phyloP scores from a whole-genome alignment of 306 rosid genomes.

The Cucurbita moschata region DNA sequence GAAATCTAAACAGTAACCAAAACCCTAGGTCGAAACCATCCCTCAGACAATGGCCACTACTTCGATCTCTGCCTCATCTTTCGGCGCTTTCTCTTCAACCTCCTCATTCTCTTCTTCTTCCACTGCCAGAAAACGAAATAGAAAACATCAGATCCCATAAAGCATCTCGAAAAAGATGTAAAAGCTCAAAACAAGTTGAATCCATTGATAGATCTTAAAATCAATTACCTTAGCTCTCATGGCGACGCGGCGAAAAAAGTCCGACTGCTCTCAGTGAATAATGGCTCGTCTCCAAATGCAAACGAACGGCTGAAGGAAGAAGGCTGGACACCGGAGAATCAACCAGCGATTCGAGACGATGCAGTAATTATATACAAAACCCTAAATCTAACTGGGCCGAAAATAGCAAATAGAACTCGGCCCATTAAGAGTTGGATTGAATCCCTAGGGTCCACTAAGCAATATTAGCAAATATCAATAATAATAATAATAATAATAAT shows the following conservation, averaged over 20 bases:
- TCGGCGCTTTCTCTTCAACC: conserved; percentile 42
- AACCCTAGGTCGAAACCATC: background rate
- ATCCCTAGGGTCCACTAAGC: background rate
- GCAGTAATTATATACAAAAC: background rate
- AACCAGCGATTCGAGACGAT: background rate
- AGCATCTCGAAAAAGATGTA: background rate
- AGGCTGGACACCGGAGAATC: background rate
- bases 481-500: no score
- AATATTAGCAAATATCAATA: background rate
- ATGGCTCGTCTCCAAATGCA: background rate
- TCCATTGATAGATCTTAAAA: background rate
- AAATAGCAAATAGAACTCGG: background rate
- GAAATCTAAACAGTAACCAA: conserved; percentile 4
- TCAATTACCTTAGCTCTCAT: conserved; percentile 13
- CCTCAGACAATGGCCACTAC: conserved; percentile 5
- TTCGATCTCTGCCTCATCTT: conserved; percentile 49
- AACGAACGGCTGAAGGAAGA: background rate
- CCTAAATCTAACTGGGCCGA: conserved; percentile 3
- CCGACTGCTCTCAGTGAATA: background rate
- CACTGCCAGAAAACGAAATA: conserved; percentile 10
- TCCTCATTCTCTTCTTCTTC: conserved; percentile 46
- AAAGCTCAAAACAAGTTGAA: background rate
- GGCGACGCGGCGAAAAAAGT: background rate
- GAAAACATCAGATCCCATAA: background rate
- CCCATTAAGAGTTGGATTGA: background rate